Evolutionary conservation across 2,329 filamentous ascomycete species (phyloP), one percentile per base, ranked within the genome.

Genomic region (Verticillium albo-atrum): DNA sequence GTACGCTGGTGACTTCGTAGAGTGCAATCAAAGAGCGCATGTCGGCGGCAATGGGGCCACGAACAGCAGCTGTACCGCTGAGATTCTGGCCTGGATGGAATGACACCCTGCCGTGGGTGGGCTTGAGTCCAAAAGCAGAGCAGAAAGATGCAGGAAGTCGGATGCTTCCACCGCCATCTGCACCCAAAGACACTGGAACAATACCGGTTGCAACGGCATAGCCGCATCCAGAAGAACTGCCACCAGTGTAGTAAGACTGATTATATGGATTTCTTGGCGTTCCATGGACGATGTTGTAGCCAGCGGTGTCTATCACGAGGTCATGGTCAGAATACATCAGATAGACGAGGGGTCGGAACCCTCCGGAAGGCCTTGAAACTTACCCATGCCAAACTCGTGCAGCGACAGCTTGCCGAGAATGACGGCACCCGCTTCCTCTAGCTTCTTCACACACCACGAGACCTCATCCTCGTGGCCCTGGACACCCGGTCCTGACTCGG

Each of bases 211-310:
- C 79, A n/a, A 92, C 86, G 12, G 85, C 86, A 67, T 90, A 92
- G 0, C 80, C 90, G 5, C 86, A 86, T 2, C 90, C 90, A 2
- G 89, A 89, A 0, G 90, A 92, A 6, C 87, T 90, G 15, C 90
- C 90, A 55, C 90, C 90, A 3, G 86, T 86, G 72, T 95, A 95
- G 75, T 91, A 94, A 3, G 77, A 70, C 0, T 76, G 70, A 69
- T 93, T 91, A 71, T 90, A 86, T 0, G 91, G 91, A 67, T 95
- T 95, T 15, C 80, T 79, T 0, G 91, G 90, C 0, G 91, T 94
- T 53, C 90, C 90, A 64, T 83, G 82, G 58, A 81, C 84, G 4
- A 86, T 85, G 65, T 93, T 92, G 73, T 90, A 90, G 68, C 90
- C 90, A 2, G 87, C 89, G 0, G 89, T 91, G 66, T 91, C 87